Percentiles rank a stretch among this genome's conserved stretches.
Conservation (phyloP, 768 basidiomycete species). For the Trametes maxima region DNA sequence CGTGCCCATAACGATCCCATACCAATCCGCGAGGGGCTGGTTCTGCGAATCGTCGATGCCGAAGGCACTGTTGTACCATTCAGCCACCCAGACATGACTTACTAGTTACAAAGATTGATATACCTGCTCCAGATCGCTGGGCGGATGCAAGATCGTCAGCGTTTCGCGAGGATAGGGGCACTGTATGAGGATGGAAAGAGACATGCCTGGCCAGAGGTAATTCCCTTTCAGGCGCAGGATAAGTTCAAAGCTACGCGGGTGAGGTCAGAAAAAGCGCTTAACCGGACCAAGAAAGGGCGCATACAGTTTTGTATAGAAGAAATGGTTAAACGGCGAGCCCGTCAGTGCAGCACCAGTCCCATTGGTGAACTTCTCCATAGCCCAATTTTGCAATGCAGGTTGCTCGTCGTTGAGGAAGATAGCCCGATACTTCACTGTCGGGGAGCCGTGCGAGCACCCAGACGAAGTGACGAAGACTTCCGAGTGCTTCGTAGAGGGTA, state of each 20-base stretch:
- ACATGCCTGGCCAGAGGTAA: slow-evolving; percentile 59
- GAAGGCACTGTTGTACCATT: slow-evolving; percentile 41
- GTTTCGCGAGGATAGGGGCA: neutral
- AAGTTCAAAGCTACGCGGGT: slow-evolving; percentile 55
- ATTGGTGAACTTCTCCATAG: slow-evolving; percentile 66
- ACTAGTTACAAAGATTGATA: slow-evolving; percentile 12
- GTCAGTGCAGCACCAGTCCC: slow-evolving; percentile 52
- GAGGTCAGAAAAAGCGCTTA: neutral
- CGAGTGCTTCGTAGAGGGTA: slow-evolving; percentile 55
- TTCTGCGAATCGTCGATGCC: slow-evolving; percentile 61
- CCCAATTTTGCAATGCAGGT: slow-evolving; percentile 73
- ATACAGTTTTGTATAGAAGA: slow-evolving; percentile 59
- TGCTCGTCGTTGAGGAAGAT: slow-evolving; percentile 80
- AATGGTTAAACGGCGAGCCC: slow-evolving; percentile 61
- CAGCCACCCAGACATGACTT: too few species aligned
- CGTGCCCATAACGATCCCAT: slow-evolving; percentile 73
- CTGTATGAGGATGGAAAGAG: neutral
- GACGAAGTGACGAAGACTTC: slow-evolving; percentile 49
- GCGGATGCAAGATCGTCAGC: neutral
- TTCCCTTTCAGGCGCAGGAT: slow-evolving; percentile 68
- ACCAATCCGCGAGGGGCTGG: slow-evolving; percentile 61
- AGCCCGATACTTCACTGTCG: slow-evolving; percentile 71
- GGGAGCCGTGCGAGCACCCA: slow-evolving; percentile 54
- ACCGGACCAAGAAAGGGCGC: slow-evolving; percentile 21
- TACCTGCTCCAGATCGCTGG: slow-evolving; percentile 40